Evolutionary conservation across 1,284 basidiomycete genomes (phyloP).

Genomic region (Vanrija humicola): DNA sequence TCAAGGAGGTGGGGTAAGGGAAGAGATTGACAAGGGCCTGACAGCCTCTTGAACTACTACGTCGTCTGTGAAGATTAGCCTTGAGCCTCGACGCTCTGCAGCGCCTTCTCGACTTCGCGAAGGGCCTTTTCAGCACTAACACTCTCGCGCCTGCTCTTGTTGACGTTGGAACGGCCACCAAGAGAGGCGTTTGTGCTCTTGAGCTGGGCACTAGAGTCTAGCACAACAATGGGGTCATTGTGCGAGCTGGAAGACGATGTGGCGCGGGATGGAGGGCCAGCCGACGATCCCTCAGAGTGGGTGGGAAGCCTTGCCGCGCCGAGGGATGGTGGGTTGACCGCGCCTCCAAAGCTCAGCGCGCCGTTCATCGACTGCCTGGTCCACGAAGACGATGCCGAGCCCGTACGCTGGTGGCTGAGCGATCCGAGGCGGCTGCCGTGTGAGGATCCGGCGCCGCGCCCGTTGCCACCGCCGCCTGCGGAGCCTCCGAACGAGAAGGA

Average conservation of each 20-base stretch:
- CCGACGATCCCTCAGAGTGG: conserved; percentile 32
- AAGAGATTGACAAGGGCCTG: not conserved
- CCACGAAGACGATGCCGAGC: conserved; percentile 36
- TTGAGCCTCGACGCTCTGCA: conserved; percentile 51
- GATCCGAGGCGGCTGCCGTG: conserved; percentile 13
- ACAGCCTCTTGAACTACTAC: no score
- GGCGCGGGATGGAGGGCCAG: conserved; percentile 21
- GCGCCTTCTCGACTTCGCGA: conserved; percentile 68
- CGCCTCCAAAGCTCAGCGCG: conserved; percentile 21
- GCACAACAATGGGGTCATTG: conserved; percentile 25
- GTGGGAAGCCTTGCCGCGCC: conserved; percentile 31
- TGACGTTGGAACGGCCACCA: not conserved
- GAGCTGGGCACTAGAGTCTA: conserved; percentile 21
- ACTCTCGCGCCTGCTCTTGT: conserved; percentile 35
- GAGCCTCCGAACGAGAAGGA: conserved; percentile 18
- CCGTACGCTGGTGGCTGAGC: conserved; percentile 23
- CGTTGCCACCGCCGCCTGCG: conserved; percentile 4
- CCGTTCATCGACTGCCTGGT: conserved; percentile 25
- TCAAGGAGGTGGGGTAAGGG: not conserved
- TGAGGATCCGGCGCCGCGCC: not conserved
- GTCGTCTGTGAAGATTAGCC: conserved; percentile 6
- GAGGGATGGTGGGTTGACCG: conserved; percentile 19
- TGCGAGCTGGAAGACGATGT: conserved; percentile 21
- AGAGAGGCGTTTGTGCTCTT: conserved; percentile 13
- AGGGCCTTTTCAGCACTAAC: conserved; percentile 59